Percentiles rank a stretch among this genome's conserved stretches.
Conservation (phyloP, 257 asterid genomes). For the Capsicum baccatum region DNA sequence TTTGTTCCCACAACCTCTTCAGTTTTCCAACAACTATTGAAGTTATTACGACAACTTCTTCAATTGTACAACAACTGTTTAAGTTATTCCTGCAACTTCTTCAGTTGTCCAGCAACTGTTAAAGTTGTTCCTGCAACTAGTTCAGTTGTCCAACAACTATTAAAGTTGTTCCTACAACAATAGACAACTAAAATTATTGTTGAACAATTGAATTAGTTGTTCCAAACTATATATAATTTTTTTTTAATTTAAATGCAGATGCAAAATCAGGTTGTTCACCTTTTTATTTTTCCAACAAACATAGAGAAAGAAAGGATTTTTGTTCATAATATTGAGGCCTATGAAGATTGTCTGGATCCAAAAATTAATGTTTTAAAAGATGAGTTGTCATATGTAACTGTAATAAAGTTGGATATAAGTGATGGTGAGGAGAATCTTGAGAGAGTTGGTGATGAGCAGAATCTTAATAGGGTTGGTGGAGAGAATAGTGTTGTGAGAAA, state of each 20-base stretch:
- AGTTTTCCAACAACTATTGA: too few relatives aligned
- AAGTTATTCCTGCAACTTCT: not conserved
- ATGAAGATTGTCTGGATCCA: not conserved
- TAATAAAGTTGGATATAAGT: not conserved
- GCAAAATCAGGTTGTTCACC: not conserved
- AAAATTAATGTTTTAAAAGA: not conserved
- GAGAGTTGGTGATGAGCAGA: too few relatives aligned
- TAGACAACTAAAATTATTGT: not conserved
- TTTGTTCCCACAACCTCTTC: too few relatives aligned
- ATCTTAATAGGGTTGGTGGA: too few relatives aligned
- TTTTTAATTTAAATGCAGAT: not conserved
- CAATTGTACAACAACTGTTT: too few relatives aligned
- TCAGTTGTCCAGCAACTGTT: not conserved
- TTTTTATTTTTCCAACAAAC: not conserved
- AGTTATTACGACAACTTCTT: too few relatives aligned
- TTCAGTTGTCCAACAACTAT: not conserved
- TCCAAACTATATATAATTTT: not conserved
- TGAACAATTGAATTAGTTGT: not conserved
- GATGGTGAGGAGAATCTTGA: not conserved
- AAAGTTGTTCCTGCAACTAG: not conserved
- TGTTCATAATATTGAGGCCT: not conserved
- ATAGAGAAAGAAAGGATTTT: not conserved
- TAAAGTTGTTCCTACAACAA: not conserved
- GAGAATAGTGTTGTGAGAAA: not conserved
- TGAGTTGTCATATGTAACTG: not conserved